Base-by-base conservation (phyloP, 768 basidiomycete genomes). In the Coprinopsis marcescibilis region DNA sequence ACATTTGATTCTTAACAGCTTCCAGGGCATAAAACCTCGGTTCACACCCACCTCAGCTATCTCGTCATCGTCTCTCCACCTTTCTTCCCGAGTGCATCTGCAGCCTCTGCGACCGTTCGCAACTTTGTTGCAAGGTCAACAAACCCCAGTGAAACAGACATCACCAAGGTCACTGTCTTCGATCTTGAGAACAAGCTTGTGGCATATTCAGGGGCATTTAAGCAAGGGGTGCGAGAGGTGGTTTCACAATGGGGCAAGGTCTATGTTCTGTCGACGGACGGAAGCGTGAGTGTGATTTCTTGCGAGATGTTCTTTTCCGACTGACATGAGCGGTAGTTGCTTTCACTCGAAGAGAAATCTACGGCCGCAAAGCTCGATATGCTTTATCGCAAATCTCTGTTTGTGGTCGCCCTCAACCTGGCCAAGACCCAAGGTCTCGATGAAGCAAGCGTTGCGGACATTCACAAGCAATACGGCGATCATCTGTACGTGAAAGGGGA, bases 151-250 rank as follows among this genome's bases (percentile, higher is more conserved):
- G 73, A 76, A 32, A 64, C 75, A 0, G 88, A 90, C 42, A 78
- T 89, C 30, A 80, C 82, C 11, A 85, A 81, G 51, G 78, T 98
- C 33, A 86, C 85, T 0, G 78, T 98, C 1, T 85, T 97, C 54
- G 94, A 99, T 59, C 79, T 85, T 29, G 89, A 90, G 57, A 96
- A 94, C 65, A 92, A 93, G 67, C 76, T 93, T 43, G 77, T 95
- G 13, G 87, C 89, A 4, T 93, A 89, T 58, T 80, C 83, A 0
- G 85, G 83, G 4, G 77, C 85, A 2, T 91, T 93, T 56, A 76
- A 78, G 17, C 81, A 85, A 46, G 93, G 93, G 3, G 86, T 98
- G 2, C 69, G 88, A 35, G 85, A 88, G 36, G 74, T 96, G 1
- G 73, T 96, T 41, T 86, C 82, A 8, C 81, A 81, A 35, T 91